Evolutionary conservation across 306 rosid genomes (phyloP), one percentile per base, ranked within the genome.

Genomic region (Arachis stenosperma): DNA sequence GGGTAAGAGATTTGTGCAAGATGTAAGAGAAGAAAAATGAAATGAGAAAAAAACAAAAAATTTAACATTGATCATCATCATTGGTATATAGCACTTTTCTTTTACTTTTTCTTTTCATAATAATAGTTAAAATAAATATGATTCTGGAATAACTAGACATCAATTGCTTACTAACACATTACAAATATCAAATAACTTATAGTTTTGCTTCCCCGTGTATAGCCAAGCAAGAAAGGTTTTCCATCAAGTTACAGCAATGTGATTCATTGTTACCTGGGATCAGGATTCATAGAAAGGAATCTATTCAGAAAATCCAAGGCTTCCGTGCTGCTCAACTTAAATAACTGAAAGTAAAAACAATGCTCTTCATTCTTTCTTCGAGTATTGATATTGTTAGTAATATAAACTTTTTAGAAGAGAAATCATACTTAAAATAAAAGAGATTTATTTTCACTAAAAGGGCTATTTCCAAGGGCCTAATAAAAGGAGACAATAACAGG

Each of bases 261-360:
- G 54, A 71, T 51, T 52, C 55, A 68, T 61, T 5, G 12, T 9
- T 91, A 91, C 97, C 96, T 86, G 77, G 81, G 71, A 74, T 89
- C 84, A 50, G 97, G 96, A 80, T 84, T 86, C 96, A 91, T 91
- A 39, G 87, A 81, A 57, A 94, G 86, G 81, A 88, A 94, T 75
- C 78, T 91, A 30, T 90, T 95, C 79, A 94, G 86, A 70, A 88
- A 87, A 51, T 81, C 92, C 64, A 88, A 88, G 73, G 93, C 99
- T 85, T 89, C 96, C 78, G 66, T 54, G 90, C 96, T 88, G 72
- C 87, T 88, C 40, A 91, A 65, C 80, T 81, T 87, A 72, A 78
- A 86, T 65, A 80, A 71, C 96, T 91, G 87, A 58, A 83, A 82
- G 50, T 52, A 70, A 61, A 27, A 73, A 48, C 14, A 73, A 55